phyloP scores from a whole-genome alignment of 1,284 basidiomycete genomes.

The Cryptococcus sp. region DNA sequence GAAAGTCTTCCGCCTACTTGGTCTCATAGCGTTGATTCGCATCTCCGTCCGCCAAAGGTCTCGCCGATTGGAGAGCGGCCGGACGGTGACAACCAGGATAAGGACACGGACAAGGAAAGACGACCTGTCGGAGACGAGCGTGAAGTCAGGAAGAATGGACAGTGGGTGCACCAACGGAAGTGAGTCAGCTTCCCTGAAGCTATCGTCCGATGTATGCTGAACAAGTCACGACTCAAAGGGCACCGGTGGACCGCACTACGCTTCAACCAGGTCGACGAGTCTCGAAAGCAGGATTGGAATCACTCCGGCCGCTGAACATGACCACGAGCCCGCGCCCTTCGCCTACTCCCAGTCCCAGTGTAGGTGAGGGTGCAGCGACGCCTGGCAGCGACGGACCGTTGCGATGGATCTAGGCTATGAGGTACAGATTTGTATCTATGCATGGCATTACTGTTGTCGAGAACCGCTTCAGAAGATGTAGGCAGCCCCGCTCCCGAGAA shows the following conservation, averaged over 20 bases:
- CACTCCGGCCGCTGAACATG: slow-evolving; percentile 31
- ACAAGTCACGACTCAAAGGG: slow-evolving; percentile 44
- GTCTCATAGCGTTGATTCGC: slow-evolving; percentile 31
- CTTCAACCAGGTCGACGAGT: slow-evolving; percentile 81
- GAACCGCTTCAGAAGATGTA: too few species aligned
- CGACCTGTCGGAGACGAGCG: slow-evolving; percentile 30
- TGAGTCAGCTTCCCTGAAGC: slow-evolving; percentile 43
- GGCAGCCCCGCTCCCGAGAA: too few species aligned
- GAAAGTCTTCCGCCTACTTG: slow-evolving; percentile 71
- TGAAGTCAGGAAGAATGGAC: slow-evolving; percentile 79
- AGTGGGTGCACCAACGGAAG: slow-evolving; percentile 74
- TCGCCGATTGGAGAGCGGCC: slow-evolving; percentile 2
- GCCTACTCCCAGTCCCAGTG: slow-evolving; percentile 13
- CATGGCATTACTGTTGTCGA: too few species aligned
- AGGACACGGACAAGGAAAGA: slow-evolving; percentile 15
- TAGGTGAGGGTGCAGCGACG: slow-evolving; percentile 17
- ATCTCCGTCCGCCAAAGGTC: slow-evolving; percentile 10
- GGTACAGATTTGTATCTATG: too few species aligned
- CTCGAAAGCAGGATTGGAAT: slow-evolving; percentile 86
- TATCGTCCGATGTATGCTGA: background rate
- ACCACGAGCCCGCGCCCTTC: slow-evolving; percentile 9
- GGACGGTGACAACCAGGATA: slow-evolving; percentile 13
- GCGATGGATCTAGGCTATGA: slow-evolving; percentile 23
- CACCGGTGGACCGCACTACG: slow-evolving; percentile 80
- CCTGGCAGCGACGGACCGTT: slow-evolving; percentile 29